Evolutionary conservation across 306 rosid species (phyloP).

Genomic region (Acacia crassicarpa): DNA sequence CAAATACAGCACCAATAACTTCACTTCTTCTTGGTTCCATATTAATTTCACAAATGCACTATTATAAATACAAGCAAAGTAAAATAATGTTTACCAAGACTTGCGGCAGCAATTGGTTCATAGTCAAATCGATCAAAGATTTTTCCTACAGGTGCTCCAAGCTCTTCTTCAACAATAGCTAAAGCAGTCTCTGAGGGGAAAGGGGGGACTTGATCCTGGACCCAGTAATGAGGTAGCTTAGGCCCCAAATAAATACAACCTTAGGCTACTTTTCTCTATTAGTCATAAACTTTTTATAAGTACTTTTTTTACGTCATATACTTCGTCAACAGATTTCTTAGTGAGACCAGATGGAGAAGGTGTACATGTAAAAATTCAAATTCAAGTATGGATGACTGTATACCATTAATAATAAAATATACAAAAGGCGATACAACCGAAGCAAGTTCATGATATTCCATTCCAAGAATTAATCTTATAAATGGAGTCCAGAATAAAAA

Average conservation of each 20-base stretch:
- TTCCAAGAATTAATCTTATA: slow-evolving; percentile 22
- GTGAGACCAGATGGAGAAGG: background rate
- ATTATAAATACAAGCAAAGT: slow-evolving; percentile 22
- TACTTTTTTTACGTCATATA: background rate
- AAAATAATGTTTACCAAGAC: slow-evolving; percentile 77
- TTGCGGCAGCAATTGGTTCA: slow-evolving; percentile 99
- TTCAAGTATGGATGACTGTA: slow-evolving; percentile 11
- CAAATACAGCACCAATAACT: slow-evolving; percentile 22
- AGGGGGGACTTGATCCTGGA: slow-evolving; percentile 99
- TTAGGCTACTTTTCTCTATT: slow-evolving; percentile 10
- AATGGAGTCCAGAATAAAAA: slow-evolving; percentile 27
- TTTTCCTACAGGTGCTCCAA: slow-evolving; percentile 67
- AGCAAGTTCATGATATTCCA: slow-evolving; percentile 23
- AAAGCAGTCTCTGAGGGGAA: slow-evolving; percentile 91
- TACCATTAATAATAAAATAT: background rate
- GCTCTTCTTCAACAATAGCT: slow-evolving; percentile 86
- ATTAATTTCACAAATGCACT: slow-evolving; percentile 1
- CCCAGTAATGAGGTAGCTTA: slow-evolving; percentile 29
- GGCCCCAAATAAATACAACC: slow-evolving; percentile 30
- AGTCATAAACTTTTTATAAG: background rate
- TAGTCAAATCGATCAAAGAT: slow-evolving; percentile 83
- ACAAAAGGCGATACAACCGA: slow-evolving; percentile 19
- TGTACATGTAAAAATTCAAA: slow-evolving; percentile 5
- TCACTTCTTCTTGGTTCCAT: slow-evolving; percentile 17
- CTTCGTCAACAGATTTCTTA: slow-evolving; percentile 12